Evolutionary conservation across 129 eudicot species (phyloP).

Genomic region (Cynara cardunculus): DNA sequence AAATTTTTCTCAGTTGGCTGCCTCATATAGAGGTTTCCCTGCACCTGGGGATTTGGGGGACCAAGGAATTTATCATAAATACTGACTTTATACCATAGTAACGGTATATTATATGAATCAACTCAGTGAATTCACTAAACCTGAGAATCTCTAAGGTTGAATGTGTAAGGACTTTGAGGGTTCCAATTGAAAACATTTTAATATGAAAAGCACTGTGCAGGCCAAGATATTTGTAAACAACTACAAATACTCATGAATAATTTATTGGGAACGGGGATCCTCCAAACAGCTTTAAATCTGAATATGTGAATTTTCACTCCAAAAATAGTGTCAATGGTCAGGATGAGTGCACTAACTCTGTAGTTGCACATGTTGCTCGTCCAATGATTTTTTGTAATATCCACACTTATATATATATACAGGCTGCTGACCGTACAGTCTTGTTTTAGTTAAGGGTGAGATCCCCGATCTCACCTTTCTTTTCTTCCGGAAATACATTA

Average conservation of each 20-base stretch:
- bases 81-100: not conserved
- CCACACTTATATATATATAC: not conserved
- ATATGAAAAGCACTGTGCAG: not conserved
- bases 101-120: not conserved
- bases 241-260: not conserved
- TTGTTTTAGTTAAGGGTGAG: not conserved
- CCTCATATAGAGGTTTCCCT: not conserved
- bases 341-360: not conserved
- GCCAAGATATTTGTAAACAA: not conserved
- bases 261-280: not conserved
- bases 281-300: not conserved
- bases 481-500: not conserved
- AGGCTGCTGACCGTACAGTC: not conserved
- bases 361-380: not conserved
- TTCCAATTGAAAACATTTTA: not conserved
- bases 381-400: not conserved
- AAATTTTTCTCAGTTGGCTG: not conserved
- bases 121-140: not conserved
- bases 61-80: not conserved
- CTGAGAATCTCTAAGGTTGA: not conserved
- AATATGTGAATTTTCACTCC: not conserved
- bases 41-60: not conserved
- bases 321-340: not conserved
- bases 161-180: not conserved
- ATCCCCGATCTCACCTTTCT: not conserved